Evolutionary conservation across 208 protist species (phyloP).

Genomic region (Angomonas ambiguus): DNA sequence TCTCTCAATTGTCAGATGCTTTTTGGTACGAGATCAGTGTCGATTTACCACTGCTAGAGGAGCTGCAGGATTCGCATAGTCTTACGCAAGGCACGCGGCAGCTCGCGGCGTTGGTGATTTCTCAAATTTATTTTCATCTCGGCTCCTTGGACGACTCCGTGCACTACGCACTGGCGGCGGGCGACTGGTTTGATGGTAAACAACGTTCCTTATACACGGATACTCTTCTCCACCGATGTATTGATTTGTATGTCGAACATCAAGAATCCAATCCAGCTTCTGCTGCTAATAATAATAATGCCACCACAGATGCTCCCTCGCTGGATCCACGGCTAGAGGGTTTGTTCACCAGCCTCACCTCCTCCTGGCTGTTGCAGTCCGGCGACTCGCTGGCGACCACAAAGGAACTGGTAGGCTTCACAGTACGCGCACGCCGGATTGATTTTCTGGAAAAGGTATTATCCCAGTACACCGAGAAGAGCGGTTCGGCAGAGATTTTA

Average conservation of each 20-base stretch:
- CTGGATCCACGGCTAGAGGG: constrained; percentile 78
- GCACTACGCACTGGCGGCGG: constrained; percentile 93
- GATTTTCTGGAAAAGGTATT: constrained; percentile 86
- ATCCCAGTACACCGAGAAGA: constrained; percentile 28
- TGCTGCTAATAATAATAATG: neutral
- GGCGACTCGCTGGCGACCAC: constrained; percentile 55
- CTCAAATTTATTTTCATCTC: constrained; percentile 98
- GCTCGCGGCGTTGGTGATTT: constrained; percentile 90
- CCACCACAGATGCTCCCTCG: too few relatives aligned
- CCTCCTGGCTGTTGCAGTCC: constrained; percentile 63
- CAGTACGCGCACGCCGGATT: constrained; percentile 73
- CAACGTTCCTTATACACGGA: constrained; percentile 77
- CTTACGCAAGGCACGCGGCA: constrained; percentile 57
- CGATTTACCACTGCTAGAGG: constrained; percentile 78
- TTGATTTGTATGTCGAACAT: constrained; percentile 91
- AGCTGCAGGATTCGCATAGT: constrained; percentile 57
- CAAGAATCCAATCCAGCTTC: constrained; percentile 43
- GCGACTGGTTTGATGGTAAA: constrained; percentile 91
- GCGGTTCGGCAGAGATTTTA: constrained; percentile 81
- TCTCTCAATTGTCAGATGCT: constrained; percentile 72
- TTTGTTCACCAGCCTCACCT: constrained; percentile 74
- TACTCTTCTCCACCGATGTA: constrained; percentile 92
- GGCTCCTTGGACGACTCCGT: constrained; percentile 94
- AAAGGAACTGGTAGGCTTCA: constrained; percentile 89
- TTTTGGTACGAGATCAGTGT: constrained; percentile 89